Conservation (phyloP, 2,329 filamentous ascomycete species). For the Lecanoromycetidae sp. region DNA sequence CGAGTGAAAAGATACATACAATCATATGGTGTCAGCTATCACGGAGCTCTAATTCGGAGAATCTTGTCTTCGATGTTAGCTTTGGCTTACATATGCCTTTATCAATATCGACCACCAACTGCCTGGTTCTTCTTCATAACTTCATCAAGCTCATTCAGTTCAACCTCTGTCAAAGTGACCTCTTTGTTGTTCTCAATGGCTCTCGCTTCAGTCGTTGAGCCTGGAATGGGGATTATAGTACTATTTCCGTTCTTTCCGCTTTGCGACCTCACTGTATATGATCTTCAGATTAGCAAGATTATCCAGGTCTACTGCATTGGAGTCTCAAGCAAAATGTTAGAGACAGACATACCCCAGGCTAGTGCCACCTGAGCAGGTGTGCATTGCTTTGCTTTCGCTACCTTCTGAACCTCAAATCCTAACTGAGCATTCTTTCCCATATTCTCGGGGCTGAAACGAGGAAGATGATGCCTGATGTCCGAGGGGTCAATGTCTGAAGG, state of each 20-base stretch:
- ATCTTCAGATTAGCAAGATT: neutral
- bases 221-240: constrained; percentile 25
- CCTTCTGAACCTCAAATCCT: constrained; percentile 42
- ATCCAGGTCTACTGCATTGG: neutral
- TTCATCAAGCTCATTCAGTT: constrained; percentile 39
- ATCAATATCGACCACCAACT: constrained; percentile 31
- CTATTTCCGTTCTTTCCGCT: constrained; percentile 42
- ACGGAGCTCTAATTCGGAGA: no score
- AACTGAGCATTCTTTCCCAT: constrained; percentile 43
- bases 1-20: no score
- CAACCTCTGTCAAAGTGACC: constrained; percentile 27
- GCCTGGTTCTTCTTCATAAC: constrained; percentile 38
- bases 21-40: no score
- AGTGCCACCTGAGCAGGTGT: constrained; percentile 55
- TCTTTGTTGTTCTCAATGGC: constrained; percentile 32
- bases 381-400: constrained; percentile 49
- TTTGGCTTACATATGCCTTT: no score
- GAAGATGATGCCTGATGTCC: constrained; percentile 33
- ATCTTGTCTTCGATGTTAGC: no score
- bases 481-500: constrained; percentile 17
- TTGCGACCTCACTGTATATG: constrained; percentile 31
- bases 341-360: constrained; percentile 40
- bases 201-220: constrained; percentile 22
- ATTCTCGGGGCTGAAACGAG: constrained; percentile 40
- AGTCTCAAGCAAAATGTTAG: neutral